These are phyloP conservation scores for Phytophthora idaei DNA, from an alignment of 352 stramenopile species.

Conservation along the genomic window DNA sequence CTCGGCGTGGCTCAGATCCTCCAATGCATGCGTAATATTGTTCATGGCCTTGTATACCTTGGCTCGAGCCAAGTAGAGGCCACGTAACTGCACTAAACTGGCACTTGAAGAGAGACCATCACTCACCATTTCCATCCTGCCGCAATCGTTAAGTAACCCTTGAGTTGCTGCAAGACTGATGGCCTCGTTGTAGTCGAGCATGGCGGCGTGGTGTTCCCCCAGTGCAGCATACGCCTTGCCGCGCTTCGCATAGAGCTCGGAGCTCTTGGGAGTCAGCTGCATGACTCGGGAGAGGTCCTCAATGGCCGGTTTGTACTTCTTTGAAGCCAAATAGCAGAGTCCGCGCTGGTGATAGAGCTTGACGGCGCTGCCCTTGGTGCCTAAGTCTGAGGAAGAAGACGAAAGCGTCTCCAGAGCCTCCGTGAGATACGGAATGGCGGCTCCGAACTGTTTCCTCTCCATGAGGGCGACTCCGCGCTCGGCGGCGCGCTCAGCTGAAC, in stretches of 20 bases:
- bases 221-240: conserved; percentile 66
- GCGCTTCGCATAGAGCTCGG: conserved; percentile 70
- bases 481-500: conserved; percentile 23
- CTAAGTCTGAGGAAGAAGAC: conserved; percentile 10
- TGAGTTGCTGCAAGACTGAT: conserved; percentile 54
- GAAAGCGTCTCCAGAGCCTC: conserved; percentile 47
- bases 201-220: conserved; percentile 51
- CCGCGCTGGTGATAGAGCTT: conserved; percentile 72
- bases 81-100: conserved; percentile 46
- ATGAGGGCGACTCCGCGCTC: conserved; percentile 54
- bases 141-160: conserved; percentile 38
- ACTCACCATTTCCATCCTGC: conserved; percentile 12
- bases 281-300: conserved; percentile 80
- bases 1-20: conserved; percentile 61
- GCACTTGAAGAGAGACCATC: conserved; percentile 32
- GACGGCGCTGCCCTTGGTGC: conserved; percentile 32
- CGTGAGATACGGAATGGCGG: conserved; percentile 61
- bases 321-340: conserved; percentile 55
- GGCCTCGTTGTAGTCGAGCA: conserved; percentile 71
- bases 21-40: conserved; percentile 54
- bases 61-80: conserved; percentile 55
- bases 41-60: conserved; percentile 64
- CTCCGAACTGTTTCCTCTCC: conserved; percentile 61
- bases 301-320: conserved; percentile 66
- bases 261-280: conserved; percentile 65